Conservation (phyloP, 306 rosid species). For the Boehmeria nivea region DNA sequence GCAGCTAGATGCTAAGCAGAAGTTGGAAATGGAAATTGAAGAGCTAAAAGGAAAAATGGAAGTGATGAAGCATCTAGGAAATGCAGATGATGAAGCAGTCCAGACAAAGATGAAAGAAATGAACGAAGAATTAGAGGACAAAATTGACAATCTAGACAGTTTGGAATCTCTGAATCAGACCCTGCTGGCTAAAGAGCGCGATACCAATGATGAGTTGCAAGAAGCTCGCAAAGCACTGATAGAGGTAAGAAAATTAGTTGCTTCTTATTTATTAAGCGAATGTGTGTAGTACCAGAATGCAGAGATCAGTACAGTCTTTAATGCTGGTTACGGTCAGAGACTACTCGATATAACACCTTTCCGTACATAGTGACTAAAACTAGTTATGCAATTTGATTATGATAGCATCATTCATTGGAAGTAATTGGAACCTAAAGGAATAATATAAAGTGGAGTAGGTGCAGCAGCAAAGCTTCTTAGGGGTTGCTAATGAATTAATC, state of each 20-base stretch:
- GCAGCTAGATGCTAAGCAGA: conserved; percentile 86
- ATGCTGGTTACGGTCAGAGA: background rate
- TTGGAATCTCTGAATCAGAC: conserved; percentile 48
- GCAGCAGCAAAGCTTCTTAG: no score
- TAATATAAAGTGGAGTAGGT: no score
- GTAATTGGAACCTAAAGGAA: no score
- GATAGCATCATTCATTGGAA: no score
- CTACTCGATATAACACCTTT: background rate
- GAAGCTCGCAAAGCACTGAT: conserved; percentile 79
- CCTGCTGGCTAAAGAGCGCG: conserved; percentile 77
- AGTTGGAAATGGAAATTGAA: conserved; percentile 89
- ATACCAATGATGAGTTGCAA: conserved; percentile 85
- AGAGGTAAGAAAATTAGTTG: conserved; percentile 21
- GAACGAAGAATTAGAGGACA: conserved; percentile 50
- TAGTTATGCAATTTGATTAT: no score
- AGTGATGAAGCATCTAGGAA: conserved; percentile 93
- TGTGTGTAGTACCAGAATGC: background rate
- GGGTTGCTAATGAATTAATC: no score
- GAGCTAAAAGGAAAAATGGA: conserved; percentile 83
- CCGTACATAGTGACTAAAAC: no score
- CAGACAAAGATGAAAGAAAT: conserved; percentile 73
- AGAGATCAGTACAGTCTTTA: background rate
- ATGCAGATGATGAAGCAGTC: conserved; percentile 78
- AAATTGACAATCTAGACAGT: conserved; percentile 44
- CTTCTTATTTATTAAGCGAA: background rate